These are phyloP conservation scores for Beauveria sp. DNA, from an alignment of 2,329 filamentous ascomycete genomes.

Conservation along the genomic window DNA sequence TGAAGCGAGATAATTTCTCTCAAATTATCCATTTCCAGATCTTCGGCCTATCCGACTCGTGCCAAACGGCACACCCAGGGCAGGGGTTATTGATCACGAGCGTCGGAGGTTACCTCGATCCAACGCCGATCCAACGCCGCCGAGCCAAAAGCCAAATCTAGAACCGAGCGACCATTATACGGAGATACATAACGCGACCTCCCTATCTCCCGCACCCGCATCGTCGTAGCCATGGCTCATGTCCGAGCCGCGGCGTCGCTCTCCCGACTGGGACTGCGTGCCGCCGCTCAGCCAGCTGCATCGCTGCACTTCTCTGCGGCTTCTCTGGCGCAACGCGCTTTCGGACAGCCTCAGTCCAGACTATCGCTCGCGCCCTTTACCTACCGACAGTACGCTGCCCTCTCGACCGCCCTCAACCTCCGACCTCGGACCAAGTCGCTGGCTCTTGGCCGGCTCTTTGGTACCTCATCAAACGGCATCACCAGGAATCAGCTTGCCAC, in stretches of 20 bases:
- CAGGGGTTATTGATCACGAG: not conserved
- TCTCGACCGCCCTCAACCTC: not conserved
- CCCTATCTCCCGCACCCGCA: not conserved
- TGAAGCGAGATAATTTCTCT: not conserved
- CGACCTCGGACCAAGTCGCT: not conserved
- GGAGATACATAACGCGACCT: not conserved
- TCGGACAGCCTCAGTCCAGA: not conserved
- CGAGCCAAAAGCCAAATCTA: not conserved
- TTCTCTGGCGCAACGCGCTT: not conserved
- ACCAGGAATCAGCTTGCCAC: slow-evolving; percentile 67
- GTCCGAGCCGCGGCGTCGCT: slow-evolving; percentile 3
- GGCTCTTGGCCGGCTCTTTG: slow-evolving; percentile 27
- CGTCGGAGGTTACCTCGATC: not conserved
- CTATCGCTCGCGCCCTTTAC: not conserved
- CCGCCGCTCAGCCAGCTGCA: not conserved
- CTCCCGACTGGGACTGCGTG: slow-evolving; percentile 8
- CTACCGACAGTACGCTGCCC: not conserved
- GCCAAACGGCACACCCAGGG: not conserved
- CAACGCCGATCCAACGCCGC: not conserved
- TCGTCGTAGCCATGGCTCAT: slow-evolving; percentile 2
- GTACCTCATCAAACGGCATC: slow-evolving; percentile 38
- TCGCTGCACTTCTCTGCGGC: not conserved
- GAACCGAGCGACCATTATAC: not conserved
- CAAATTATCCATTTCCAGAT: not conserved
- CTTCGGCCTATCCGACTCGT: not conserved